These are phyloP conservation scores for Kondoa malvinella DNA, from an alignment of 768 basidiomycete species.

Conservation along the genomic window DNA sequence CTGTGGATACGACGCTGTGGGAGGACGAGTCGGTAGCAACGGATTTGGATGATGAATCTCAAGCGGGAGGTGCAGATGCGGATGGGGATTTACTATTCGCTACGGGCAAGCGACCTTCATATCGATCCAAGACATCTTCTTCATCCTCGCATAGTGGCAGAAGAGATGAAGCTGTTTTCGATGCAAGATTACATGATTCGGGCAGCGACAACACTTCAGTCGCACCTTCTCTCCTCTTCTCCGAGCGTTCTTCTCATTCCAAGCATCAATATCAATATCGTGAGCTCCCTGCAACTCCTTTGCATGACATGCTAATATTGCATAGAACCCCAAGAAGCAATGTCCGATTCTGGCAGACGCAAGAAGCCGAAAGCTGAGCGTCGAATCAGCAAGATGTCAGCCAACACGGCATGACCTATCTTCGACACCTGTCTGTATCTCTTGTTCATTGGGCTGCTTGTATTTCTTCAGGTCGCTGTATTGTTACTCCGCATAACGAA, in stretches of 20 bases:
- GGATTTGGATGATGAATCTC: neutral
- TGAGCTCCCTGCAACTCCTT: neutral
- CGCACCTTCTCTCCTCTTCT: neutral
- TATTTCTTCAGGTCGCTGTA: no score
- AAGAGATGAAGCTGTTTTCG: neutral
- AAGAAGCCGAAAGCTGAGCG: neutral
- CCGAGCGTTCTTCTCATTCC: neutral
- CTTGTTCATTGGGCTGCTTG: neutral
- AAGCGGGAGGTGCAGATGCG: neutral
- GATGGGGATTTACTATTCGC: neutral
- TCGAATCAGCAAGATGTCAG: neutral
- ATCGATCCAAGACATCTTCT: neutral
- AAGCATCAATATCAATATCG: neutral
- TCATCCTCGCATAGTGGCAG: neutral
- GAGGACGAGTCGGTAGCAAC: neutral
- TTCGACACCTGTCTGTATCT: neutral
- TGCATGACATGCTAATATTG: no score
- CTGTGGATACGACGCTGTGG: neutral
- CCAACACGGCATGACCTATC: neutral
- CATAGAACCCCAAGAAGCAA: neutral
- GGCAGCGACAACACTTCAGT: neutral
- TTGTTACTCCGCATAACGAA: no score
- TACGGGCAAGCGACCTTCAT: neutral
- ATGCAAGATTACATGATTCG: neutral
- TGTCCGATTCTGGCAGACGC: neutral